A percentile compares a stretch with the other conserved stretches of the same genome.
These are phyloP conservation scores for Berberis vulgaris DNA, from an alignment of 164 flowering plant genomes.

Conservation along the genomic window DNA sequence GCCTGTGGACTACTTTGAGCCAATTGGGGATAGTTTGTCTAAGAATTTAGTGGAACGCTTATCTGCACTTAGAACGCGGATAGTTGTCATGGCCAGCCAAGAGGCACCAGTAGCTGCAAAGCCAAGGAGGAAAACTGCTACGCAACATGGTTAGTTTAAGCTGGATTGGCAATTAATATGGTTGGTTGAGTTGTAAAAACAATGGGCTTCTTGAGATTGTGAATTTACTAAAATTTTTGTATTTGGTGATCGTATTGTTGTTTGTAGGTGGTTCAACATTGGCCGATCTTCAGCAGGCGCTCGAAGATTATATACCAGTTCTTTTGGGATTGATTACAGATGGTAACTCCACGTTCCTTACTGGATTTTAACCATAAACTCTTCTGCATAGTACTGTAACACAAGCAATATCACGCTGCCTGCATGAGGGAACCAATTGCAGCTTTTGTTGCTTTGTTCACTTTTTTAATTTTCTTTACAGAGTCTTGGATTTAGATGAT, in stretches of 20 bases:
- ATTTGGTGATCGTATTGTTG: not conserved
- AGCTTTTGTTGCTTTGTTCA: no score
- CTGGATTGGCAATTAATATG: not conserved
- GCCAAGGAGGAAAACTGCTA: slow-evolving; percentile 58
- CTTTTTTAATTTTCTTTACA: no score
- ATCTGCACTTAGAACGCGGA: slow-evolving; percentile 61
- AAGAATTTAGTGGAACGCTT: slow-evolving; percentile 56
- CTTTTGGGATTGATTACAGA: slow-evolving; percentile 74
- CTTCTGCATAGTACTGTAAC: no score
- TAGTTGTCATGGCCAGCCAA: slow-evolving; percentile 73
- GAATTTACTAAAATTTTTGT: no score
- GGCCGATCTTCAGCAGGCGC: slow-evolving; percentile 76
- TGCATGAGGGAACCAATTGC: no score
- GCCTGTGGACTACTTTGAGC: slow-evolving; percentile 54
- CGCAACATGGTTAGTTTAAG: slow-evolving; percentile 62
- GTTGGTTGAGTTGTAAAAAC: not conserved
- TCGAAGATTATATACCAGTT: slow-evolving; percentile 75
- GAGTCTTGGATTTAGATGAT: no score
- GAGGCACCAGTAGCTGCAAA: slow-evolving; percentile 59
- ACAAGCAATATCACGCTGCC: no score
- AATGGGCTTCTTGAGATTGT: no score
- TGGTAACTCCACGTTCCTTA: slow-evolving; percentile 25
- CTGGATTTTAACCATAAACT: no score
- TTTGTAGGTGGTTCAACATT: slow-evolving; percentile 65
- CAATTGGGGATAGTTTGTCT: slow-evolving; percentile 45